Base-by-base conservation (phyloP, 2,329 filamentous ascomycete species). In the Trichoderma lentiforme region DNA sequence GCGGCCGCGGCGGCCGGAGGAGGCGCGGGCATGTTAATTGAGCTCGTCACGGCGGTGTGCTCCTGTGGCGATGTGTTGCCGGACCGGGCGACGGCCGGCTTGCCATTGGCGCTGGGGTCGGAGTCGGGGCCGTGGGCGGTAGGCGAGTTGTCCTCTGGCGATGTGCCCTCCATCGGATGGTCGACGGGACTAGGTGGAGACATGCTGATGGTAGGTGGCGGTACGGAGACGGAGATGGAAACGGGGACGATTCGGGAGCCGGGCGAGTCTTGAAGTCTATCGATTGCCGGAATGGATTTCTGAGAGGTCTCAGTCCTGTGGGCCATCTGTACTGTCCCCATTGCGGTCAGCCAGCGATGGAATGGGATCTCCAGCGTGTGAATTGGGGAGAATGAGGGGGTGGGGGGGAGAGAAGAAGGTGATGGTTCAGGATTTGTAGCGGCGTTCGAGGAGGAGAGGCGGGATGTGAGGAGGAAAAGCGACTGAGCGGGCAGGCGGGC, bases 1-100 rank as follows among this genome's bases (percentile, higher is more conserved):
- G 92, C 92, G 6, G 92, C 90, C 1, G 91, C 90, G 24, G 91
- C 90, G n/a, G 86, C 83, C 3, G 85, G 82, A 24, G 82, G 81
- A 18, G 86, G 86, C 26, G 86, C 85, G 39, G 86, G 82, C 86
- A 88, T 88, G 56, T 81, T 82, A 66, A 79, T 81, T 65, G 81
- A 81, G 69, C 76, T 79, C 39, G 71, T 71, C 15, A 61, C 64
- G 56, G 73, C 70, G 57, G 47, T 74, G 51, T 81, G 80, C n/a
- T 87, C 84, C 71, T 80, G 80, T n/a, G 76, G 80, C 7, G 82
- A 78, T 28, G 81, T 75, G 53, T 80, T 79, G 75, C 81, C 84
- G 70, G 79, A 78, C 51, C 80, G 81, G 73, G 80, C 76, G 79
- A 66, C 76, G 79, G 70, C 75, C 62, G 75, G 72, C 70, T 80